Evolutionary conservation across 495 filamentous ascomycete species (phyloP).

Genomic region (Recurvomyces mirabilis): DNA sequence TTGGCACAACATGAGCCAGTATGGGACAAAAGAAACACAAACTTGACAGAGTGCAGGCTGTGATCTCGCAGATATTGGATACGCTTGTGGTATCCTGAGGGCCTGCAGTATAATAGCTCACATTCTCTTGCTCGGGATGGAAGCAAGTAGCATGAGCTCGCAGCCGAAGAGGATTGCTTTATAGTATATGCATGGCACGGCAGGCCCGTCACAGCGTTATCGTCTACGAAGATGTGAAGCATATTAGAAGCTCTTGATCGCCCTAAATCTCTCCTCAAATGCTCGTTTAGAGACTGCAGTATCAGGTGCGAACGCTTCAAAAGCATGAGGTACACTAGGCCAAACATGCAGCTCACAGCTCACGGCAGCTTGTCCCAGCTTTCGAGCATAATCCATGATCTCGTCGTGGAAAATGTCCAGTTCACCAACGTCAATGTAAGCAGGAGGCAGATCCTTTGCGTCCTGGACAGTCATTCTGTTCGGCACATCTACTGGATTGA

Average conservation of each 20-base stretch:
- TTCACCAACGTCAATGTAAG: constrained; percentile 19
- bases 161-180: too few relatives aligned
- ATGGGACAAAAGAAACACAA: too few relatives aligned
- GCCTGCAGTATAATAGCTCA: too few relatives aligned
- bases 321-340: constrained; percentile 12
- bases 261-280: constrained; percentile 7
- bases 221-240: too few relatives aligned
- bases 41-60: too few relatives aligned
- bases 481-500: constrained; percentile 5
- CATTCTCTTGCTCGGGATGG: too few relatives aligned
- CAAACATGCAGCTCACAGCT: constrained; percentile 15
- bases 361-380: constrained; percentile 14
- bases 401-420: constrained; percentile 19
- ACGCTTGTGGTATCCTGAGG: too few relatives aligned
- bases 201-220: too few relatives aligned
- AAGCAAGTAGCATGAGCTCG: too few relatives aligned
- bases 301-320: constrained; percentile 10
- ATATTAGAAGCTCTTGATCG: constrained; percentile 6
- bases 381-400: constrained; percentile 16
- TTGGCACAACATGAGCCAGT: too few relatives aligned
- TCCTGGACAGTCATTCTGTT: constrained; percentile 11
- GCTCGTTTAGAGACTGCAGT: neutral
- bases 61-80: too few relatives aligned
- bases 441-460: constrained; percentile 9
- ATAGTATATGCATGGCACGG: too few relatives aligned